Base-by-base conservation (phyloP, 2,329 filamentous ascomycete species). In the Fusarium sacchari region DNA sequence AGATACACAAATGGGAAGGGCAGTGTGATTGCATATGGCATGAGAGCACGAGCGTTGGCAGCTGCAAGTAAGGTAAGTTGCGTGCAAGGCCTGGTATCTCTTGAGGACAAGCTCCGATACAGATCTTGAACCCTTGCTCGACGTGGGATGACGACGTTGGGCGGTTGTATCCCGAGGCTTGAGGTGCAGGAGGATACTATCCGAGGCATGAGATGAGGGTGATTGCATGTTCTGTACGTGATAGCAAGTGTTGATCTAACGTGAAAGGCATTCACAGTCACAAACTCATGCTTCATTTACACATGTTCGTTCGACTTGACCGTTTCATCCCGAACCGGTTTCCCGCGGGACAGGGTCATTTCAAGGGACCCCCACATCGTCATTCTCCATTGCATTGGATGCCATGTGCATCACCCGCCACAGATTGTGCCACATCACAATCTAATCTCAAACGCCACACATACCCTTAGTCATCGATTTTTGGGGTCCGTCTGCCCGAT, bases 251-350 rank as follows among this genome's bases (percentile, higher is more conserved):
- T 32, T 28, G 17, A 28, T 26, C 34, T 34, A 26, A 53, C 32
- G 28, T 53, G 9, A 28, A 30, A 64, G 18, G 40, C 14, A 22
- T 24, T 44, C 32, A 46, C n/a, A 20, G 15, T 63, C 30, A 53
- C 30, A 26, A 43, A 43, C 24, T 32, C 46, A 20, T 64, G n/a
- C 13, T 53, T 42, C 37, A 34, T 30, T 50, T 67, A 26, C 46
- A 69, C 40, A 60, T 49, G 42, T 43, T 46, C 18, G 34, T 53
- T 18, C 26, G 13, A 28, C n/a, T 60, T 76, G 71, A 53, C 76
- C 67, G 72, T 76, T 72, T 60, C 67, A 59, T 76, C 62, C 76
- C 76, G 76, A 77, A 40, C 64, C 71, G 76, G 76, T 75, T 74
- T 74, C 30, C 62, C 22, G 65, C 73, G 75, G 76, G 65, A 76